Base-by-base conservation (phyloP, 129 eudicot species). In the Artemisia argyi region DNA sequence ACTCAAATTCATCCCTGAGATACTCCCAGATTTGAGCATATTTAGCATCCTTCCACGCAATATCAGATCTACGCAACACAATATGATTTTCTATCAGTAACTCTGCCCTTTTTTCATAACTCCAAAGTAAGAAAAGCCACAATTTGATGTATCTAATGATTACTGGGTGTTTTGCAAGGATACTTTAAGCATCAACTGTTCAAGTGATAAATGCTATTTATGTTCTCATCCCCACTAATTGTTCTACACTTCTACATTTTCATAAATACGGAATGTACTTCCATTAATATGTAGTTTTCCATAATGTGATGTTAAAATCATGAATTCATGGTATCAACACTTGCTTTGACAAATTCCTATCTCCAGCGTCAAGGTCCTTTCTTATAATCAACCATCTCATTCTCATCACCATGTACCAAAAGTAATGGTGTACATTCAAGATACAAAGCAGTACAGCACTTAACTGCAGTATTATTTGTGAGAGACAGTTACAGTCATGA, bases 11-110 rank as follows among this genome's bases (percentile, higher is more conserved):
- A 78, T 89, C 98, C 65, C 98, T 83, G 46, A 92, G 91, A 68
- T 87, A 92, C 73, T 89, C 98, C 98, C 98, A 92, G 58, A 89
- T 92, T 82, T 92, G 90, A 83, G 96, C 98, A 76, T 86, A 89
- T 78, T 92, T 92, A 66, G 95, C 98, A 83, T 92, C 88, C 85
- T 92, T 92, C 98, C 98, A 89, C 3, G 98, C 91, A 66, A 92
- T 92, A 69, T 92, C 96, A 26, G 98, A 89, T 74, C 96, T 92
- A 85, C 39, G 58, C 48, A 54, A 59, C 70, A 60, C 66, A 63
- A 47, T 7, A 58, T 62, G 56, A 70, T 19, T 71, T 60, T 22
- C 57, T 4, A 72, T 82, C 57, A 79, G 80, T 60, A 20, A 30
- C 18, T 39, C 0, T 39, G 46, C 2, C 46, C 46, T 1, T 39